Percentiles rank a stretch among this genome's conserved stretches.
These are phyloP conservation scores for Rhododendron kiyosumense DNA, from an alignment of 148 eudicot species.

Conservation along the genomic window DNA sequence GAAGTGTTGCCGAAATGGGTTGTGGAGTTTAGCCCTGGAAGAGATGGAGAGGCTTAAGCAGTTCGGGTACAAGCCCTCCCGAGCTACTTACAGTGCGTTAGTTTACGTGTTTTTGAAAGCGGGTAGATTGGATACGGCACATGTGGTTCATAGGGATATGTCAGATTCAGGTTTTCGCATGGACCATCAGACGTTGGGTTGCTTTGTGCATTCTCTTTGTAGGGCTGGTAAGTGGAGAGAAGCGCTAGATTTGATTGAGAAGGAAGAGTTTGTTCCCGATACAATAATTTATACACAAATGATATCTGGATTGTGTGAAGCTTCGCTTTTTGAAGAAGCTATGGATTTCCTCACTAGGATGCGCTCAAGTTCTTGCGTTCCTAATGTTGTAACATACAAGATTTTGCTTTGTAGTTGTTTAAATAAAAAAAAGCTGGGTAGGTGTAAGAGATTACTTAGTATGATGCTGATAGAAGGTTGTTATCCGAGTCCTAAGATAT, in stretches of 20 bases:
- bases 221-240: conserved; percentile 79
- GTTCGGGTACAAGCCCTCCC: conserved; percentile 72
- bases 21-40: conserved; percentile 86
- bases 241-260: conserved; percentile 64
- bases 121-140: conserved; percentile 53
- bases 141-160: conserved; percentile 74
- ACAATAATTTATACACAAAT: conserved; percentile 71
- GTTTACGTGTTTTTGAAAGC: conserved; percentile 65
- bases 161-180: conserved; percentile 38
- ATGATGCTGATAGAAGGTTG: conserved; percentile 97
- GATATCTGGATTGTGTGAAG: conserved; percentile 93
- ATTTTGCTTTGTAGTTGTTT: conserved; percentile 74
- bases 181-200: conserved; percentile 48
- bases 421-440: conserved; percentile 63
- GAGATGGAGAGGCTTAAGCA: conserved; percentile 89
- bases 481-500: conserved; percentile 69
- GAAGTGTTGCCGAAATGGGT: conserved; percentile 63
- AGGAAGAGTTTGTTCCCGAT: conserved; percentile 74
- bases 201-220: conserved; percentile 55
- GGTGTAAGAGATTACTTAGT: conserved; percentile 74
- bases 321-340: conserved; percentile 90
- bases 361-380: conserved; percentile 68
- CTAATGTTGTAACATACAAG: conserved; percentile 75
- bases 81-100: conserved; percentile 65
- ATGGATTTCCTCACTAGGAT: conserved; percentile 75